These are phyloP conservation scores for Euphorbia schlechtendalii DNA, from an alignment of 441 rosid genomes.

Conservation along the genomic window DNA sequence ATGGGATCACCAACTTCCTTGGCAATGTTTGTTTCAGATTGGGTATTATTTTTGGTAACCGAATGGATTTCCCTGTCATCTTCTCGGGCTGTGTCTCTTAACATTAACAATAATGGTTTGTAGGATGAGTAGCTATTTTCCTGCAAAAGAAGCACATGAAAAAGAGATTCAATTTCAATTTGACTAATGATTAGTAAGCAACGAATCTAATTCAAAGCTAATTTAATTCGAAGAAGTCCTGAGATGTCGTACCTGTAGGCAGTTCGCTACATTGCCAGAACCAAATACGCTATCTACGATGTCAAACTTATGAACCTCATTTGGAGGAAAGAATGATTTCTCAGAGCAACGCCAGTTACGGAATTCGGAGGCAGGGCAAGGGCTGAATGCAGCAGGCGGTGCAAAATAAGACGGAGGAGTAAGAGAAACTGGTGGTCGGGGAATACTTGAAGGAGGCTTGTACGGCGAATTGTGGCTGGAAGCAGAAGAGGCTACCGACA, in stretches of 20 bases:
- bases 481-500: neutral
- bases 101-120: neutral
- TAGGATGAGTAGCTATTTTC: neutral
- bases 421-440: neutral
- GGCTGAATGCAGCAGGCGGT: neutral
- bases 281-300: neutral
- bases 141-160: neutral
- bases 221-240: neutral
- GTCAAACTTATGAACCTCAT: neutral
- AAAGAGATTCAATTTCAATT: no score
- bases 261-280: neutral
- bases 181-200: no score
- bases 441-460: neutral
- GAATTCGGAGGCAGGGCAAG: constrained; percentile 2
- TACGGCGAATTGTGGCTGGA: neutral
- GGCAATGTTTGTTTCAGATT: neutral
- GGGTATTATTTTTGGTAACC: neutral
- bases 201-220: no score
- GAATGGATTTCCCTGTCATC: neutral
- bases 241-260: neutral
- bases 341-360: neutral
- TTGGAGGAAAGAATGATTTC: neutral
- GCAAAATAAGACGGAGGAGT: neutral
- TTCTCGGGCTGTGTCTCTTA: constrained; percentile 1
- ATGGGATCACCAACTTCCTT: neutral